These are phyloP conservation scores for Hirsutella thompsonii DNA, from an alignment of 2,329 filamentous ascomycete genomes.

Conservation along the genomic window DNA sequence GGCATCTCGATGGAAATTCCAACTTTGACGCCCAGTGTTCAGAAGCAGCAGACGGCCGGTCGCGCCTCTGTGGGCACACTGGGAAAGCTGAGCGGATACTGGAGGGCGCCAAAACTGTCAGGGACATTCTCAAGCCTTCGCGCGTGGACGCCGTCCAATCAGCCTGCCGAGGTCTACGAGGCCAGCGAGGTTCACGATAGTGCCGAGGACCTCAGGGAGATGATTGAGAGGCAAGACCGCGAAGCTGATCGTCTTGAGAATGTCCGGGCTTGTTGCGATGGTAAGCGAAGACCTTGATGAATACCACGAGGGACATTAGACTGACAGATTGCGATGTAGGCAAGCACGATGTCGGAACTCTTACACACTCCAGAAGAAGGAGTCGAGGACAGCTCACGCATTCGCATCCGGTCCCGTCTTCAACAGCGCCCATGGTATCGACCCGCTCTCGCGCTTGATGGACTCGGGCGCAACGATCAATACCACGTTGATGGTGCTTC, in stretches of 20 bases:
- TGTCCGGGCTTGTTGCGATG: conserved; percentile 93
- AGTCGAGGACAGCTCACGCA: conserved; percentile 26
- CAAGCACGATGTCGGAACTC: conserved; percentile 59
- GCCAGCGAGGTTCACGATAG: conserved; percentile 57
- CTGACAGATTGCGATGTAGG: conserved; percentile 30
- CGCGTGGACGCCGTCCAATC: conserved; percentile 33
- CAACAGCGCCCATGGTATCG: conserved; percentile 21
- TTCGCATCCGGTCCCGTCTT: conserved; percentile 21
- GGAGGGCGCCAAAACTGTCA: conserved; percentile 32
- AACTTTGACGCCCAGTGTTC: conserved; percentile 37
- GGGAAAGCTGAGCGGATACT: conserved; percentile 47
- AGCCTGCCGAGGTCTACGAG: conserved; percentile 40
- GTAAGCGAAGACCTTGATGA: conserved; percentile 39
- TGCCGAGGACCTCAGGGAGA: conserved; percentile 68
- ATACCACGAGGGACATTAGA: neutral
- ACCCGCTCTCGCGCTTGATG: conserved; percentile 20
- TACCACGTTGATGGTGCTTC: neutral
- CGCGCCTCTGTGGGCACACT: conserved; percentile 33
- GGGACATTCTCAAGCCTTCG: conserved; percentile 41
- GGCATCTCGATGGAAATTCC: conserved; percentile 38
- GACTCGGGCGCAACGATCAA: neutral
- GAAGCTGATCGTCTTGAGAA: conserved; percentile 80
- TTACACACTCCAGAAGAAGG: conserved; percentile 35
- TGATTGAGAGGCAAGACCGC: conserved; percentile 66
- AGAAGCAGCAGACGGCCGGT: conserved; percentile 19